These are phyloP conservation scores for Gossypioides kirkii DNA, from an alignment of 345 rosid genomes.

Conservation along the genomic window DNA sequence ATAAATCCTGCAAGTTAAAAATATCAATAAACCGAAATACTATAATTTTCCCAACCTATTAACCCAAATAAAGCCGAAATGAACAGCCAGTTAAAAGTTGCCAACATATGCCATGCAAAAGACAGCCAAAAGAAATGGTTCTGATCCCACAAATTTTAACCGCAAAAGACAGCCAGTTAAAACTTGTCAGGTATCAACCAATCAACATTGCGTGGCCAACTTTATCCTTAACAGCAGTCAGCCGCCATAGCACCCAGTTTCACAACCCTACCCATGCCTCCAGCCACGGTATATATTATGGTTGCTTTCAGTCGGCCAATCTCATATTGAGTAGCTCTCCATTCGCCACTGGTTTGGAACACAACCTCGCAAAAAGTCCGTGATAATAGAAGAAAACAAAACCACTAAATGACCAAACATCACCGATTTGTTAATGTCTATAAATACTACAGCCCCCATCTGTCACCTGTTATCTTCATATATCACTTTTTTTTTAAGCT, in stretches of 20 bases:
- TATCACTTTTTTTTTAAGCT: not conserved
- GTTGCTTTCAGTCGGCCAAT: not conserved
- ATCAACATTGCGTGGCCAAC: not conserved
- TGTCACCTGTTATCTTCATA: not conserved
- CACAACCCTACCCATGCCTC: not conserved
- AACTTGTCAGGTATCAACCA: not conserved
- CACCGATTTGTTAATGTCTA: not conserved
- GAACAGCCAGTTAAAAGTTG: too few species aligned
- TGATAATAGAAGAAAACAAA: not conserved
- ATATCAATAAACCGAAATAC: too few species aligned
- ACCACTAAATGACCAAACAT: not conserved
- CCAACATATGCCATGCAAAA: too few species aligned
- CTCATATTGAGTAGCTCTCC: not conserved
- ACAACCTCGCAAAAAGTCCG: not conserved
- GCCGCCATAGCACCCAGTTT: conserved; percentile 7
- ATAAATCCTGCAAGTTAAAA: too few species aligned
- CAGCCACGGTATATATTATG: not conserved
- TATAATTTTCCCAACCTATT: too few species aligned
- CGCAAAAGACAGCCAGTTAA: not conserved
- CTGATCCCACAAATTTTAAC: not conserved
- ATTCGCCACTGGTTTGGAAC: conserved; percentile 40
- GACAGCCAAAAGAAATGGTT: not conserved
- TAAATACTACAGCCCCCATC: not conserved
- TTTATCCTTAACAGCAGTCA: not conserved
- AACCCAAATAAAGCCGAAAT: too few species aligned